Conservation (phyloP, 192 early-diverging fungal genomes). For the Thoreauomyces humboldtii region DNA sequence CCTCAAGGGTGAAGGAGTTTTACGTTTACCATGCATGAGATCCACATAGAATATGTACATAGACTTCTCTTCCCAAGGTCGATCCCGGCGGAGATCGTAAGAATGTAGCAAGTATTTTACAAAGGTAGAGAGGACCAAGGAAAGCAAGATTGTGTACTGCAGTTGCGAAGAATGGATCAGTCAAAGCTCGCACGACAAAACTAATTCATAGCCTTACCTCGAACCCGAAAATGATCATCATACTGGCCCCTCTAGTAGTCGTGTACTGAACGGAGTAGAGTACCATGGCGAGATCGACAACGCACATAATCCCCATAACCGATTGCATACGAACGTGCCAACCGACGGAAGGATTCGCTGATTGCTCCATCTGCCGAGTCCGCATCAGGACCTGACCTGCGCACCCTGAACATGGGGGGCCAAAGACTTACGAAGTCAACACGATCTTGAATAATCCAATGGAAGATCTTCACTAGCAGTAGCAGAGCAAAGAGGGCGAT, state of each 20-base stretch:
- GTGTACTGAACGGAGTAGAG: conserved; percentile 66
- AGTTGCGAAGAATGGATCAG: not conserved
- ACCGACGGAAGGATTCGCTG: conserved; percentile 54
- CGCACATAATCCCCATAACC: conserved; percentile 63
- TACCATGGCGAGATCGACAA: conserved; percentile 75
- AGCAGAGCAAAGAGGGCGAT: conserved; percentile 82
- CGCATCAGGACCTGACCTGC: not conserved
- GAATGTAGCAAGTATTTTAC: conserved; percentile 87
- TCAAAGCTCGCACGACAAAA: too few relatives aligned
- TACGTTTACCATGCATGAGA: conserved; percentile 65
- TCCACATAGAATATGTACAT: conserved; percentile 92
- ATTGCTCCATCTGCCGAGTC: conserved; percentile 78
- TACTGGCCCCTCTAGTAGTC: conserved; percentile 66
- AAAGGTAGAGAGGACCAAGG: conserved; percentile 68
- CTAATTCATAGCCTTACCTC: too few relatives aligned
- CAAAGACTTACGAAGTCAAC: conserved; percentile 71
- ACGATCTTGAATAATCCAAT: conserved; percentile 92
- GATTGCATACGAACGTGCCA: conserved; percentile 74
- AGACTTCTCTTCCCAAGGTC: conserved; percentile 91
- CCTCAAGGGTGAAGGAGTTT: not conserved
- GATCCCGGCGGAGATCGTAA: conserved; percentile 72
- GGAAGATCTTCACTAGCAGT: conserved; percentile 91
- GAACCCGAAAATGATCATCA: conserved; percentile 99
- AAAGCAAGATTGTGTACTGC: conserved; percentile 86
- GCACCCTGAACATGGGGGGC: not conserved